These are phyloP conservation scores for Ettlia oleoabundans DNA, from an alignment of 139 green algal species.

Conservation along the genomic window DNA sequence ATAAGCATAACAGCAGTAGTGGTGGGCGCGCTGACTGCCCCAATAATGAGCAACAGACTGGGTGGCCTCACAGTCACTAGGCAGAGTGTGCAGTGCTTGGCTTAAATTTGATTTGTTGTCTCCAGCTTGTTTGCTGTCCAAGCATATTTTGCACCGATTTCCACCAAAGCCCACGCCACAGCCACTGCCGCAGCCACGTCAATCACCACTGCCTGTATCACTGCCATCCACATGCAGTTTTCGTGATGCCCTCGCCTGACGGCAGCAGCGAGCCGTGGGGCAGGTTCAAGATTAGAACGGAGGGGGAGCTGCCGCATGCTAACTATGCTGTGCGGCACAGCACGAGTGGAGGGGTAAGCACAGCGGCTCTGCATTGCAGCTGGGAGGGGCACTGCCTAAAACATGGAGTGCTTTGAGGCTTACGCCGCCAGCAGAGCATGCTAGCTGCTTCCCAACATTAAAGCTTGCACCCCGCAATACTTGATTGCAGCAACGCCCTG, in stretches of 20 bases:
- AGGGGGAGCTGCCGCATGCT: not conserved
- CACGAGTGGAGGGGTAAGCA: slow-evolving; percentile 6
- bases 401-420: not conserved
- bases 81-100: too few species aligned
- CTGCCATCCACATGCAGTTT: not conserved
- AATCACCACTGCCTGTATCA: not conserved
- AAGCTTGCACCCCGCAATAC: too few species aligned
- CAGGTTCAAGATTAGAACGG: not conserved
- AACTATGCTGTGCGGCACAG: not conserved
- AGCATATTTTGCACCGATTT: too few species aligned
- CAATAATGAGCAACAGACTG: too few species aligned
- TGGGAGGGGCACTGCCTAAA: too few species aligned
- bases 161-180: too few species aligned
- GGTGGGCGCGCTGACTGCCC: too few species aligned
- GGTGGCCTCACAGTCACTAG: too few species aligned
- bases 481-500: not conserved
- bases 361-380: too few species aligned
- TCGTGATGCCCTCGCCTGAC: not conserved
- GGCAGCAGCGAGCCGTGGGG: slow-evolving; percentile 3
- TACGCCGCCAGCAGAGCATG: not conserved
- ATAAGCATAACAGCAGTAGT: too few species aligned
- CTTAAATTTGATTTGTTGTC: too few species aligned
- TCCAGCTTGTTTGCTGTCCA: too few species aligned
- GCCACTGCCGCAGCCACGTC: not conserved
- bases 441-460: not conserved